A percentile compares a stretch with the other conserved stretches of the same genome.
Evolutionary conservation across 441 rosid genomes (phyloP).

Genomic region (Corymbia citriodora): DNA sequence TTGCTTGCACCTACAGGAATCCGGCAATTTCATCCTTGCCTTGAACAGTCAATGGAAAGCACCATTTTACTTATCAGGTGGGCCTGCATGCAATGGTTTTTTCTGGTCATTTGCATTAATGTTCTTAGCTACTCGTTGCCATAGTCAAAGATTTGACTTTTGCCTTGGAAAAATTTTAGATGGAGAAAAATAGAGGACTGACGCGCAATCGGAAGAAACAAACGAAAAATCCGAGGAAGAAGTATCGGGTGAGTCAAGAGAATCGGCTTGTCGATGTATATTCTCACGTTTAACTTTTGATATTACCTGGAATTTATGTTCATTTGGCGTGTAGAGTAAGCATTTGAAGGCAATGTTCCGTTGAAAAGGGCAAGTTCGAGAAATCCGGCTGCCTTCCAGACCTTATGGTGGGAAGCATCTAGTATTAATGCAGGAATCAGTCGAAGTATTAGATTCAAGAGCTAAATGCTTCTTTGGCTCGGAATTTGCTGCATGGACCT

Average conservation of each 20-base stretch:
- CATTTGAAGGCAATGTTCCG: constrained; percentile 33
- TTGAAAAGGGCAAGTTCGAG: constrained; percentile 67
- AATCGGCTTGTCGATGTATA: neutral
- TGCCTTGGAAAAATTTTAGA: constrained; percentile 20
- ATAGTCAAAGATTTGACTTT: neutral
- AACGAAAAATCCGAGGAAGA: constrained; percentile 86
- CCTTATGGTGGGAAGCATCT: constrained; percentile 69
- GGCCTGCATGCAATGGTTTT: neutral
- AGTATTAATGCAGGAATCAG: constrained; percentile 78
- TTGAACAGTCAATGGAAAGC: constrained; percentile 68
- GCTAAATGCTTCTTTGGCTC: neutral
- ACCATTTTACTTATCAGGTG: constrained; percentile 52
- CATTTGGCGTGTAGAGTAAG: constrained; percentile 33
- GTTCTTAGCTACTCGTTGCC: neutral
- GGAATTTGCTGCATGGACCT: neutral
- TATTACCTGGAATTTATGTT: neutral
- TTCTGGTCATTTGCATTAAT: neutral
- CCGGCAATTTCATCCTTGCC: constrained; percentile 33
- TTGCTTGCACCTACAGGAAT: constrained; percentile 23
- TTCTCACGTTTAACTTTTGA: neutral
- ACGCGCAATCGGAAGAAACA: constrained; percentile 64
- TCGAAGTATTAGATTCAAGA: constrained; percentile 57
- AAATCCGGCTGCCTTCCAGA: constrained; percentile 44
- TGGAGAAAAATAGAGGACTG: constrained; percentile 71
- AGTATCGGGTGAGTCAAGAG: constrained; percentile 50